A percentile compares a stretch with the other conserved stretches of the same genome.
Conservation (phyloP, 106 monocot genomes). For the Narthecium ossifragum region DNA sequence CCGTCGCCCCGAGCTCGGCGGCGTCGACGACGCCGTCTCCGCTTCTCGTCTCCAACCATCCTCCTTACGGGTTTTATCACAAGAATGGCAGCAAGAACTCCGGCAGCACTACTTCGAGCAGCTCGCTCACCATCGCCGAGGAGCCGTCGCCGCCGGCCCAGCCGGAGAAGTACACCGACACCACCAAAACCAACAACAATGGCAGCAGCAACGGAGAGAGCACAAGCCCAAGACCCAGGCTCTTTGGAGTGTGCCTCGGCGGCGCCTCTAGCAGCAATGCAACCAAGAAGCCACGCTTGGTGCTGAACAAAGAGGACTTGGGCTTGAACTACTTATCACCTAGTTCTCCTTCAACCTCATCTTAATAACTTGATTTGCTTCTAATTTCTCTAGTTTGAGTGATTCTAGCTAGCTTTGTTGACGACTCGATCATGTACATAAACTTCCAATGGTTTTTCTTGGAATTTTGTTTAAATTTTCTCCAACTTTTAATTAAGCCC, state of each 20-base stretch:
- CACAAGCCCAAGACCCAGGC: constrained; percentile 26
- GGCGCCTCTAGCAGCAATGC: constrained; percentile 2
- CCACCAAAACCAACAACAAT: constrained; percentile 2
- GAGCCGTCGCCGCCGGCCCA: constrained; percentile 30
- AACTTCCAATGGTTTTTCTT: too few relatives aligned
- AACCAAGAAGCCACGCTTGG: constrained; percentile 35
- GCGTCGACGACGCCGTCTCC: constrained; percentile 5
- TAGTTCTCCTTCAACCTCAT: background rate
- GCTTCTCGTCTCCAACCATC: constrained; percentile 10
- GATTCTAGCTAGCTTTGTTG: too few relatives aligned
- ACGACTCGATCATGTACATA: too few relatives aligned
- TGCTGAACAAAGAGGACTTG: constrained; percentile 14
- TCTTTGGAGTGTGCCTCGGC: constrained; percentile 40
- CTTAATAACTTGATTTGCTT: background rate
- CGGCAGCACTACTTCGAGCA: constrained; percentile 84
- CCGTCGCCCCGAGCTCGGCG: constrained; percentile 65
- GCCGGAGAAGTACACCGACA: too few relatives aligned
- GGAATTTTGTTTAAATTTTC: too few relatives aligned
- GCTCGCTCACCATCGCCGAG: constrained; percentile 92
- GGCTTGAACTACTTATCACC: background rate
- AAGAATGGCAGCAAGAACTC: constrained; percentile 21
- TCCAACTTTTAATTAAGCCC: too few relatives aligned
- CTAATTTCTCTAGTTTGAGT: background rate
- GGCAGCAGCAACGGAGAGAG: constrained; percentile 17
- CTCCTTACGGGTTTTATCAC: background rate